Conservation (phyloP, 495 filamentous ascomycete genomes). For the Penicillium atrosanguineum region DNA sequence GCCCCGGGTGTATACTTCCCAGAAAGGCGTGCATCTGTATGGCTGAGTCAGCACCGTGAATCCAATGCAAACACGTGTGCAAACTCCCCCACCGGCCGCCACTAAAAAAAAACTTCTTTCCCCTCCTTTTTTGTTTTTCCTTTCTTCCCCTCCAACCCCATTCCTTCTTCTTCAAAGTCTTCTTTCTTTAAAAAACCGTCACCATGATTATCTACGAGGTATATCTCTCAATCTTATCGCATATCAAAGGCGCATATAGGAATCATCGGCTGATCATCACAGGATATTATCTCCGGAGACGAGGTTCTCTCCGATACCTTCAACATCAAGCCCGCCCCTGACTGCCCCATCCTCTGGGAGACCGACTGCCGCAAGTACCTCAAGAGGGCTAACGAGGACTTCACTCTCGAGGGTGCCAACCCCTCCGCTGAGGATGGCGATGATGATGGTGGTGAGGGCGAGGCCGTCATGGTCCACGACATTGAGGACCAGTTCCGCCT, state of each 20-base stretch:
- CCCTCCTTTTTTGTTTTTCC: constrained; percentile 38
- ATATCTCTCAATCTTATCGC: constrained; percentile 20
- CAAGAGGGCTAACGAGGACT: constrained; percentile 63
- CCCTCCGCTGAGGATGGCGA: constrained; percentile 89
- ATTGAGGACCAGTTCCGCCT: constrained; percentile 91
- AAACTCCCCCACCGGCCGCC: constrained; percentile 35
- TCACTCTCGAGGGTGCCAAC: constrained; percentile 95
- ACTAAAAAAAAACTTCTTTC: constrained; percentile 41
- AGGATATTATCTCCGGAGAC: constrained; percentile 90
- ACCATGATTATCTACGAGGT: constrained; percentile 94
- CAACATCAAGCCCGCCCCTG: constrained; percentile 57
- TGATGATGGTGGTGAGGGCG: constrained; percentile 60
- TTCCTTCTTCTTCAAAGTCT: constrained; percentile 16
- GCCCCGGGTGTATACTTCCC: neutral
- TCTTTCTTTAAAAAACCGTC: constrained; percentile 27
- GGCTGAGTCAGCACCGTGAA: constrained; percentile 8
- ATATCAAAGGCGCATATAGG: neutral
- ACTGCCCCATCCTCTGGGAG: constrained; percentile 80
- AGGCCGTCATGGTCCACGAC: constrained; percentile 75
- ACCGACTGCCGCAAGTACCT: constrained; percentile 87
- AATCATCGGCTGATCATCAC: constrained; percentile 7
- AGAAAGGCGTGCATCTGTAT: neutral
- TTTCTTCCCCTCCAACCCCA: constrained; percentile 22
- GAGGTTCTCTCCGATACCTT: constrained; percentile 97
- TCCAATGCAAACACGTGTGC: constrained; percentile 19